A percentile compares a stretch with the other conserved stretches of the same genome.
phyloP scores from a whole-genome alignment of 2,329 filamentous ascomycete genomes.

The Westerdykella aurantiaca region DNA sequence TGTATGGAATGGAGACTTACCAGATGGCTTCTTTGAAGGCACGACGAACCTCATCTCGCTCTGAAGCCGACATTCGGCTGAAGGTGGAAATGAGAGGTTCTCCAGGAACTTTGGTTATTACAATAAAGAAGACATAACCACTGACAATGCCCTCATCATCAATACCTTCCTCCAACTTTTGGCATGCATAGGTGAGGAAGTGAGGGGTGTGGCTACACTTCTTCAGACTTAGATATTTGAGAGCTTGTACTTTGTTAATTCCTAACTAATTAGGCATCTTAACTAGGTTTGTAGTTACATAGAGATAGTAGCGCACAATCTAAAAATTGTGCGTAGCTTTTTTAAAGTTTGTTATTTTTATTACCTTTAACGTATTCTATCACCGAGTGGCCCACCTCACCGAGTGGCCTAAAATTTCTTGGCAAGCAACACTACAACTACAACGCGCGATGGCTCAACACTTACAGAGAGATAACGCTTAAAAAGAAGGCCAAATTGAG shows the following conservation, averaged over 20 bases:
- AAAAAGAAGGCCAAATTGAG: too few relatives aligned
- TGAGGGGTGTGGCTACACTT: slow-evolving; percentile 2
- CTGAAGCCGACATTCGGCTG: background rate
- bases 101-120: slow-evolving; percentile 11
- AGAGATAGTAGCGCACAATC: background rate
- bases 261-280: background rate
- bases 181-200: background rate
- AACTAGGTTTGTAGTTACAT: background rate
- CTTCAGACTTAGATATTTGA: background rate
- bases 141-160: slow-evolving; percentile 4
- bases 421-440: background rate
- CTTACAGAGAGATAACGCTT: background rate
- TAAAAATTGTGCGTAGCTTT: background rate
- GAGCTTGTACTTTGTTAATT: slow-evolving; percentile 3
- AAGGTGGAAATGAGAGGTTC: background rate
- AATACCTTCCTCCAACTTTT: background rate
- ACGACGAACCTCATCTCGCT: slow-evolving; percentile 6
- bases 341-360: background rate
- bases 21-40: slow-evolving; percentile 8
- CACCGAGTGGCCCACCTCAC: background rate
- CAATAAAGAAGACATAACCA: slow-evolving; percentile 6
- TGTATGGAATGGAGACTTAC: slow-evolving; percentile 3
- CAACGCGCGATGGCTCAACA: background rate
- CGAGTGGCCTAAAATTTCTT: background rate
- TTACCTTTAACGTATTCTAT: background rate